Evolutionary conservation across 2,329 filamentous ascomycete species (phyloP).

Genomic region (Aspergillus brunneoviolaceus): DNA sequence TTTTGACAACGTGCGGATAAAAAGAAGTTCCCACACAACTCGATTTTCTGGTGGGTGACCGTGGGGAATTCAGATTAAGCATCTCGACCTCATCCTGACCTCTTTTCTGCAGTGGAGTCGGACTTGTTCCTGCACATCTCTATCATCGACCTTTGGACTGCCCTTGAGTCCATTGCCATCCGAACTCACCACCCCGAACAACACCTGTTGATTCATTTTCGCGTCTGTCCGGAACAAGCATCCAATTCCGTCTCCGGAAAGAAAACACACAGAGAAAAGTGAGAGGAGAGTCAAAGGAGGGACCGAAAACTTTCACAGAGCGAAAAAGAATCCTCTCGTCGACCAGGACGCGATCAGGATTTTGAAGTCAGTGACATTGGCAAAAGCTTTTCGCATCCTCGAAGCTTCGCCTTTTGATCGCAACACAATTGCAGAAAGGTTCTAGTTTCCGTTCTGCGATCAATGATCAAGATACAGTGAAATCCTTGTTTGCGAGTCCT

Average conservation of each 20-base stretch:
- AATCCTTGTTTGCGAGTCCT: conserved; percentile 19
- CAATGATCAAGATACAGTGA: conserved; percentile 40
- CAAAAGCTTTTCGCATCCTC: conserved; percentile 9
- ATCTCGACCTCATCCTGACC: conserved; percentile 31
- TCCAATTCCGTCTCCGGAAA: conserved; percentile 10
- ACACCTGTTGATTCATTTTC: conserved; percentile 19
- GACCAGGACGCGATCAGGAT: conserved; percentile 13
- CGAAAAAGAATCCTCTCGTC: conserved; percentile 1
- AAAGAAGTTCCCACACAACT: conserved; percentile 41
- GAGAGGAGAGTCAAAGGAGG: conserved; percentile 8
- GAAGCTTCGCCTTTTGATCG: conserved; percentile 12
- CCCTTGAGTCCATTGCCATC: conserved; percentile 18
- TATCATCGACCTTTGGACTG: conserved; percentile 16
- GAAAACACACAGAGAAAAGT: conserved; percentile 16
- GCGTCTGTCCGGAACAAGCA: conserved; percentile 11
- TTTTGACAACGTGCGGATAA: conserved; percentile 45
- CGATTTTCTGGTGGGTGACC: conserved; percentile 39
- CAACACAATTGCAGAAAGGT: conserved; percentile 17
- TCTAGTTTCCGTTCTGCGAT: conserved; percentile 24
- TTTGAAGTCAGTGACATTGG: conserved; percentile 11
- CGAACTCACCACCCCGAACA: conserved; percentile 10
- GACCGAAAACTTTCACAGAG: conserved; percentile 13
- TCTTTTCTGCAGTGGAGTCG: conserved; percentile 35
- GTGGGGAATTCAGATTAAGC: conserved; percentile 42
- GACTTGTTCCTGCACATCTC: conserved; percentile 23